Base-by-base conservation (phyloP, 352 stramenopile species). In the Phytophthora cactorum region DNA sequence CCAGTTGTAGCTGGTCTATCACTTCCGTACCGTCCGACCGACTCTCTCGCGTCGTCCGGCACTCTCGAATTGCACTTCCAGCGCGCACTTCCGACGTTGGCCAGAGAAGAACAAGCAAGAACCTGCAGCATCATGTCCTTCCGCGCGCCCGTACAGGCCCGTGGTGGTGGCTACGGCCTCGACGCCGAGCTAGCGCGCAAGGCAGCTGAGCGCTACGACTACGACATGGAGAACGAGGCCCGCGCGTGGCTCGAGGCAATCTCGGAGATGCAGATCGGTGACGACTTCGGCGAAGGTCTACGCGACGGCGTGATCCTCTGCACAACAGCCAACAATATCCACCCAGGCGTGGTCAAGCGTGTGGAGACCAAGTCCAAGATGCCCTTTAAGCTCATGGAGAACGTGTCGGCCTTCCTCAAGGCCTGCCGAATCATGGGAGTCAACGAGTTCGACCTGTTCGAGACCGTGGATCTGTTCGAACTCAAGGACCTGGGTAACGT, bases 371-470 rank as follows among this genome's bases (percentile, higher is more conserved):
- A 93, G 63, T 97, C 89, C 15, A 92, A 81, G 58, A 92, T 97
- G 84, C 84, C 90, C 12, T 98, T 98, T 78, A 97, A 97, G 81
- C 85, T 96, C 56, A 97, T 97, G 90, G 91, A 97, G 68, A 97
- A 97, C 63, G 88, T 97, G 39, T 91, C 86, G 50, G 71, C 74
- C 22, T 97, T 97, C 63, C 62, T 97, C 59, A 83, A 85, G 59
- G 90, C 82, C 12, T 96, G 89, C 56, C 86, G 89, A 52, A 72
- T 74, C 31, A 89, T 97, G 55, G 90, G 90, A 47, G 88, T 97
- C n/a, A 82, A 81, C 66, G 91, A 97, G 76, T 93, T 90, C 68
- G 89, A 97, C 61, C 65, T 96, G 36, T 97, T 97, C 63, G 89
- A 96, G 74, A 97, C 91, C 0, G 86, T 95, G 15, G 90, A 97